These are phyloP conservation scores for Cymbidium sinense DNA, from an alignment of 106 monocot species.

Conservation along the genomic window DNA sequence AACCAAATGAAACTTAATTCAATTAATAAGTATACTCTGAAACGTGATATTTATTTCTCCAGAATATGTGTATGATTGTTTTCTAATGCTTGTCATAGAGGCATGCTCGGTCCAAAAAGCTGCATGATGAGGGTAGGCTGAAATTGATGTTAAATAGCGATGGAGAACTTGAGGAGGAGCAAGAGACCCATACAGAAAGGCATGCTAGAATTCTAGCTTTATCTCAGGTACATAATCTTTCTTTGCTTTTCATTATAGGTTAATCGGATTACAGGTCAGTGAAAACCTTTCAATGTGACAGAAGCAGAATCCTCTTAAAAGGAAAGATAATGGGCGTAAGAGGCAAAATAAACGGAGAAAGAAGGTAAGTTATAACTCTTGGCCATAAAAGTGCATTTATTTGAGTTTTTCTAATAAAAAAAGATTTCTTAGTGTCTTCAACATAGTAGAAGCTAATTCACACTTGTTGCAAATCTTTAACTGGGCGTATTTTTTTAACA, in stretches of 20 bases:
- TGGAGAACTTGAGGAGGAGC: constrained; percentile 89
- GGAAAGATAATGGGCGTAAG: constrained; percentile 48
- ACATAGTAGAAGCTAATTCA: not conserved
- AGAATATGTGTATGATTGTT: not conserved
- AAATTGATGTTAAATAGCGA: constrained; percentile 86
- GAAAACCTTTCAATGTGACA: constrained; percentile 11
- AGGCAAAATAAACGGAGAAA: constrained; percentile 49
- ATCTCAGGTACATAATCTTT: constrained; percentile 39
- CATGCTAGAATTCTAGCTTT: constrained; percentile 75
- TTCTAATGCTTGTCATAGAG: constrained; percentile 34
- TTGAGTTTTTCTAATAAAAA: not conserved
- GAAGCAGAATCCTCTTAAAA: constrained; percentile 31
- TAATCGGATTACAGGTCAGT: not conserved
- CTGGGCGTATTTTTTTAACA: not conserved
- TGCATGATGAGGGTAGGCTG: constrained; percentile 62
- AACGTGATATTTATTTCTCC: not conserved
- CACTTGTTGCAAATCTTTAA: not conserved
- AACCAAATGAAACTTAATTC: not conserved
- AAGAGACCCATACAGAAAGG: constrained; percentile 93
- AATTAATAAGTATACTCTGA: not conserved
- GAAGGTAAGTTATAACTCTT: constrained; percentile 19
- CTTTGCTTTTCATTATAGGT: not conserved
- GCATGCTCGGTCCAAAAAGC: constrained; percentile 82
- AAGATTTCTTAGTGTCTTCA: not conserved
- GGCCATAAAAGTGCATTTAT: not conserved